Percentiles rank a stretch among this genome's conserved stretches.
Evolutionary conservation across 305 asterid genomes (phyloP).

Genomic region (Plantago coronopus): DNA sequence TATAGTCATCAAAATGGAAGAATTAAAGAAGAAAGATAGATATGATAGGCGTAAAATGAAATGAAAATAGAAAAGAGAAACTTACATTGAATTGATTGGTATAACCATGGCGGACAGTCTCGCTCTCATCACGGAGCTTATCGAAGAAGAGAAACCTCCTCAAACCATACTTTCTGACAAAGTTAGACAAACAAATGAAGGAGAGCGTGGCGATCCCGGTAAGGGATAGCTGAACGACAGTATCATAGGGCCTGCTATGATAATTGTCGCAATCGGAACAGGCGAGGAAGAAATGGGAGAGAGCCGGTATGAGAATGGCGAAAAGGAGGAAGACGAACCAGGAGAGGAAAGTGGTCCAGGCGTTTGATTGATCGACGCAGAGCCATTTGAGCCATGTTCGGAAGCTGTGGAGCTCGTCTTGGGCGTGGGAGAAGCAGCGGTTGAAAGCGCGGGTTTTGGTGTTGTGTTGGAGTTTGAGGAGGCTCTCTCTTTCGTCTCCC

Average conservation of each 20-base stretch:
- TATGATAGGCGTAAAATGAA: background rate
- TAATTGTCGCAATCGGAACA: constrained; percentile 66
- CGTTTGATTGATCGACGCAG: constrained; percentile 82
- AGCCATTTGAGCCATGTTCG: constrained; percentile 84
- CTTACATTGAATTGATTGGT: constrained; percentile 66
- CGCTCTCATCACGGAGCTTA: constrained; percentile 82
- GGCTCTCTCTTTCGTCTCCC: constrained; percentile 38
- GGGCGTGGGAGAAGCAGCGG: constrained; percentile 59
- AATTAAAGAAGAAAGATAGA: background rate
- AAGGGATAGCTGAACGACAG: constrained; percentile 85
- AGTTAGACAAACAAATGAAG: constrained; percentile 59
- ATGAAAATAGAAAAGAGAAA: background rate
- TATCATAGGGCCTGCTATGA: constrained; percentile 72
- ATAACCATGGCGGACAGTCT: constrained; percentile 70
- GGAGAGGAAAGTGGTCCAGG: constrained; percentile 56
- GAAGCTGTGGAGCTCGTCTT: constrained; percentile 72
- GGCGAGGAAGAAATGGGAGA: constrained; percentile 71
- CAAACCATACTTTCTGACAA: constrained; percentile 61
- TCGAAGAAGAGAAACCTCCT: constrained; percentile 81
- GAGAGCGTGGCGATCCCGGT: constrained; percentile 67
- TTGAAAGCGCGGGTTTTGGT: constrained; percentile 28
- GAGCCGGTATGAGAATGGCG: constrained; percentile 56
- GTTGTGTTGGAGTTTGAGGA: constrained; percentile 18
- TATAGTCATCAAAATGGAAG: no score
- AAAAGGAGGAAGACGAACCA: constrained; percentile 61